Evolutionary conservation across 116 monocot species (phyloP).

Genomic region (Papilionanthe hybrid): DNA sequence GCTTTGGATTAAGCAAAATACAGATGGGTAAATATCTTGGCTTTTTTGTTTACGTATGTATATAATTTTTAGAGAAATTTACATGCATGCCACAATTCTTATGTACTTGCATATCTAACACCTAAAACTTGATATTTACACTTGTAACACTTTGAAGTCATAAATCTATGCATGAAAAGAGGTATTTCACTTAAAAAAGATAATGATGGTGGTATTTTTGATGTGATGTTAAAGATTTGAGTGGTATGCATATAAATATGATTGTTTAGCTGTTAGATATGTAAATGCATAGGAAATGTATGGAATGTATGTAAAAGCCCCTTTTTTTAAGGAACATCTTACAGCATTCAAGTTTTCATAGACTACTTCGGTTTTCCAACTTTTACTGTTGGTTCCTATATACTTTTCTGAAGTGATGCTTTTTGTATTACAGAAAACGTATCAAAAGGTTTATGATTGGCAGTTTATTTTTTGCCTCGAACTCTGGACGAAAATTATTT

Average conservation of each 20-base stretch:
- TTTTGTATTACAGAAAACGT: conserved; percentile 51
- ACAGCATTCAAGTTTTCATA: background rate
- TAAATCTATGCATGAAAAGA: too few species aligned
- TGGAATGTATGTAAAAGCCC: too few species aligned
- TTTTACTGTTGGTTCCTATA: conserved; percentile 3
- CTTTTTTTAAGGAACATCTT: background rate
- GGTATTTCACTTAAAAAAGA: too few species aligned
- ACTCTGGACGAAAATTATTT: conserved; percentile 82
- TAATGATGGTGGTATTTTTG: too few species aligned
- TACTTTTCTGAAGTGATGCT: background rate
- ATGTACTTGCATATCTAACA: too few species aligned
- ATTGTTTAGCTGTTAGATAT: too few species aligned
- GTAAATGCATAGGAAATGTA: too few species aligned
- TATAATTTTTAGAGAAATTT: background rate
- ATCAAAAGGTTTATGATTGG: conserved; percentile 94
- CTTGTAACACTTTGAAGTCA: too few species aligned
- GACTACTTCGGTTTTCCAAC: background rate
- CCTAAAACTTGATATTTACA: too few species aligned
- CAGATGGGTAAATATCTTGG: background rate
- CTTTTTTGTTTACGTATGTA: background rate
- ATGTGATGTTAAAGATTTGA: too few species aligned
- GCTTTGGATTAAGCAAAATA: background rate
- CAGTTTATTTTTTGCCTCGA: conserved; percentile 89
- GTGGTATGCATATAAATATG: too few species aligned
- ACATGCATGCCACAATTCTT: too few species aligned